These are phyloP conservation scores for Lachnum nothofagi DNA, from an alignment of 2,329 filamentous ascomycete species.

Conservation along the genomic window DNA sequence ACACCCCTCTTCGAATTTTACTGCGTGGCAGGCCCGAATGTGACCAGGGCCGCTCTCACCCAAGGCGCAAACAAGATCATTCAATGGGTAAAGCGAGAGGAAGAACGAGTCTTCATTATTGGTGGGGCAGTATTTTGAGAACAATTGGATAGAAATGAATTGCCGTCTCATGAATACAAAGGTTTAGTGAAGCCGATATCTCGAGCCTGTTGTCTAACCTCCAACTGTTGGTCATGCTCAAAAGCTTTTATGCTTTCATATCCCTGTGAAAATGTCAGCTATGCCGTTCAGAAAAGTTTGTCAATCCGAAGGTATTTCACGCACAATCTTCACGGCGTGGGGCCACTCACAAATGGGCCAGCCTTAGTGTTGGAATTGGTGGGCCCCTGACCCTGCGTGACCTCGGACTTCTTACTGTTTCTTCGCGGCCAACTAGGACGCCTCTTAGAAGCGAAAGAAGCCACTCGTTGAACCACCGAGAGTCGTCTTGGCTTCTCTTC, in stretches of 20 bases:
- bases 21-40: slow-evolving; percentile 78
- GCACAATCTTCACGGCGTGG: too few relatives aligned
- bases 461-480: too few relatives aligned
- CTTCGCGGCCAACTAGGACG: too few relatives aligned
- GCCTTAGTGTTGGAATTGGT: too few relatives aligned
- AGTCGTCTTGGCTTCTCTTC: too few relatives aligned
- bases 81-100: slow-evolving; percentile 86
- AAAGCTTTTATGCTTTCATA: background rate
- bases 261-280: background rate
- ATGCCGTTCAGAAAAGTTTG: background rate
- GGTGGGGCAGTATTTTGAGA: slow-evolving; percentile 76
- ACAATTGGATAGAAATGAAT: background rate
- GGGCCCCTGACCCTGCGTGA: too few relatives aligned
- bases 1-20: slow-evolving; percentile 92
- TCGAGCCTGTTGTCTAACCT: background rate
- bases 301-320: too few relatives aligned
- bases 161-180: background rate
- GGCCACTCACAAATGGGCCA: too few relatives aligned
- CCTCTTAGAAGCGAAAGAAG: too few relatives aligned
- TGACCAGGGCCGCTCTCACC: slow-evolving; percentile 61
- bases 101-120: slow-evolving; percentile 93
- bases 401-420: too few relatives aligned
- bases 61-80: slow-evolving; percentile 84
- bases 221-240: background rate
- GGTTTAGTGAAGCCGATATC: background rate